phyloP scores from a whole-genome alignment of 2,329 filamentous ascomycete genomes.

The Xylariaceae sp. region DNA sequence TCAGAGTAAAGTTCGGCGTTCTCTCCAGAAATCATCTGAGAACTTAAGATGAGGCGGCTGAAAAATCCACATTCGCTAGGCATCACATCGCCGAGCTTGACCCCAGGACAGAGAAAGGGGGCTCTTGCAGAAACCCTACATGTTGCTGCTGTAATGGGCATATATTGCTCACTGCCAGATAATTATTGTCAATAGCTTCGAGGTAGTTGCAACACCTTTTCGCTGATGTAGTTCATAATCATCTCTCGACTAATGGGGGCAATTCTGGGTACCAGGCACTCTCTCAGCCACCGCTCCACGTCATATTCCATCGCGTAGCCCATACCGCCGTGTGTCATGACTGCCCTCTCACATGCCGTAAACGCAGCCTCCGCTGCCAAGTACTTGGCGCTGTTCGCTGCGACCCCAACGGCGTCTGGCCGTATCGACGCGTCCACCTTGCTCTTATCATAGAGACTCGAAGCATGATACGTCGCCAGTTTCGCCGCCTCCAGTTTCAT shows the following conservation, averaged over 20 bases:
- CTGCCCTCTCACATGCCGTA: conserved; percentile 54
- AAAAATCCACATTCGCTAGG: no score
- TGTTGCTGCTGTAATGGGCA: not conserved
- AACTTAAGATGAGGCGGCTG: no score
- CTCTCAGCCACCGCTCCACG: conserved; percentile 60
- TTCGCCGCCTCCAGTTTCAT: conserved; percentile 62
- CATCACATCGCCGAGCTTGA: no score
- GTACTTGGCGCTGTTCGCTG: conserved; percentile 66
- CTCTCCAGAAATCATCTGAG: no score
- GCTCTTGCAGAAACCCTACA: not conserved
- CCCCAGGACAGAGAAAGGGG: no score
- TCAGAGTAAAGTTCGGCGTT: no score
- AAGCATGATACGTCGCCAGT: conserved; percentile 60
- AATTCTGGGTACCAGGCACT: conserved; percentile 58
- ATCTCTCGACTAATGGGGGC: conserved; percentile 64
- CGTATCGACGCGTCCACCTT: conserved; percentile 46
- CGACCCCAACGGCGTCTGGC: conserved; percentile 54
- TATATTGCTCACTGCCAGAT: not conserved
- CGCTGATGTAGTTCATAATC: conserved; percentile 68
- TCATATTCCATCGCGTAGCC: conserved; percentile 61
- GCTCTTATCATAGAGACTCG: conserved; percentile 50
- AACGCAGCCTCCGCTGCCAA: conserved; percentile 61
- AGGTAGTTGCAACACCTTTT: conserved; percentile 61
- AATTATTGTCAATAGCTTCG: conserved; percentile 53
- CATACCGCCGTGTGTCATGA: conserved; percentile 58